A percentile compares a stretch with the other conserved stretches of the same genome.
These are phyloP conservation scores for Dendrobium huoshanense DNA, from an alignment of 106 monocot species.

Conservation along the genomic window DNA sequence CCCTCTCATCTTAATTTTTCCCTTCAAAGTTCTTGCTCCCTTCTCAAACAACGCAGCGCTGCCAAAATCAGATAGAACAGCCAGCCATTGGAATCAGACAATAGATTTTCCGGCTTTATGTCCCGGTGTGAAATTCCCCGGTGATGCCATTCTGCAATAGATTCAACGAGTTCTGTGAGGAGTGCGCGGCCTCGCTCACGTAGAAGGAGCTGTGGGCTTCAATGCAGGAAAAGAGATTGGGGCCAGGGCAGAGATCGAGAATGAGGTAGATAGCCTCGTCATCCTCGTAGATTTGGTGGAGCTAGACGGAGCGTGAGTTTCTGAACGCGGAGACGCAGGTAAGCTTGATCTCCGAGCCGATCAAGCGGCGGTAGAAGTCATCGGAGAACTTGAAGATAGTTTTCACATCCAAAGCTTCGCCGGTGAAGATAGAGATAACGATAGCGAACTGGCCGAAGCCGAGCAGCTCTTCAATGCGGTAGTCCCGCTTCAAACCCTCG, in stretches of 20 bases:
- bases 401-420: slow-evolving; percentile 54
- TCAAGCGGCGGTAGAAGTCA: slow-evolving; percentile 32
- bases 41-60: slow-evolving; percentile 30
- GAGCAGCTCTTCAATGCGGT: too few relatives aligned
- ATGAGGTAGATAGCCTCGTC: slow-evolving; percentile 37
- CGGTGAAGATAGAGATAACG: slow-evolving; percentile 14
- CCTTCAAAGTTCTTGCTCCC: neutral
- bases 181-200: slow-evolving; percentile 39
- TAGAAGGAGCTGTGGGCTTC: slow-evolving; percentile 17
- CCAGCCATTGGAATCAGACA: slow-evolving; percentile 27
- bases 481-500: too few relatives aligned
- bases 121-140: slow-evolving; percentile 73
- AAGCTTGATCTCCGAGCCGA: slow-evolving; percentile 49
- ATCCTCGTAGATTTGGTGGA: slow-evolving; percentile 63
- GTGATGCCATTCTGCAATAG: slow-evolving; percentile 48
- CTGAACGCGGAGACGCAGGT: slow-evolving; percentile 30
- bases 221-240: slow-evolving; percentile 50
- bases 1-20: neutral
- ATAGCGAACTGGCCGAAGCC: too few relatives aligned
- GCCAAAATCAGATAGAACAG: slow-evolving; percentile 68
- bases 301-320: slow-evolving; percentile 33
- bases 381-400: slow-evolving; percentile 32
- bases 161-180: slow-evolving; percentile 34
- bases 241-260: slow-evolving; percentile 62
- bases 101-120: slow-evolving; percentile 76